Evolutionary conservation across 352 stramenopile genomes (phyloP).

Genomic region (Phytophthora chlamydospora): DNA sequence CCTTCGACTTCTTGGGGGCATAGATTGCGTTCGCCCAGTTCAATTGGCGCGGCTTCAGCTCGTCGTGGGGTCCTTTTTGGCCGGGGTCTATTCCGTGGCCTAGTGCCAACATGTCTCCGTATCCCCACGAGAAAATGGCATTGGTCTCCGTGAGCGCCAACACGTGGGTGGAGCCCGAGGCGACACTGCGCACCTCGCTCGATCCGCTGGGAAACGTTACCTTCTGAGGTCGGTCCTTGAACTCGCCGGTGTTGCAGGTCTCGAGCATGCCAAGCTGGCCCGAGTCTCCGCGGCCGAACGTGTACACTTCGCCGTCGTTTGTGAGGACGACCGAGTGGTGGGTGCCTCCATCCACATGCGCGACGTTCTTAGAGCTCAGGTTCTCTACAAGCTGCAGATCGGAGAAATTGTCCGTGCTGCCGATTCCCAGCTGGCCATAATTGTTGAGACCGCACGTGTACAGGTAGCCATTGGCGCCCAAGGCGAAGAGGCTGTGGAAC

Average conservation of each 20-base stretch:
- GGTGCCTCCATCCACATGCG: slow-evolving; percentile 87
- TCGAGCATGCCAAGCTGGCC: slow-evolving; percentile 92
- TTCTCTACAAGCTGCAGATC: slow-evolving; percentile 81
- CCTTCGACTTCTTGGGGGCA: not conserved
- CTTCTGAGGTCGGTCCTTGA: slow-evolving; percentile 81
- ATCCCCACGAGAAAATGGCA: slow-evolving; percentile 91
- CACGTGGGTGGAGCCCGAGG: slow-evolving; percentile 89
- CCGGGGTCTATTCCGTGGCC: slow-evolving; percentile 88
- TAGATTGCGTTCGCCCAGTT: slow-evolving; percentile 65
- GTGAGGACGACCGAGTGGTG: slow-evolving; percentile 94
- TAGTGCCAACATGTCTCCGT: slow-evolving; percentile 92
- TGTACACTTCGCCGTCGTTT: slow-evolving; percentile 87
- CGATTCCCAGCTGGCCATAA: slow-evolving; percentile 97
- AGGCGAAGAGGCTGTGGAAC: slow-evolving; percentile 86
- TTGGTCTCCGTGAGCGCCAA: slow-evolving; percentile 80
- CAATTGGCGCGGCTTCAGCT: slow-evolving; percentile 54
- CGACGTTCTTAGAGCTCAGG: slow-evolving; percentile 66
- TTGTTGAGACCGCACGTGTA: slow-evolving; percentile 96
- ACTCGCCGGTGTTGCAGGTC: slow-evolving; percentile 73
- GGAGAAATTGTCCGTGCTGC: slow-evolving; percentile 76
- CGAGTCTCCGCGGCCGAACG: slow-evolving; percentile 94
- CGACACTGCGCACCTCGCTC: slow-evolving; percentile 51
- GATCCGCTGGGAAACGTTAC: slow-evolving; percentile 53
- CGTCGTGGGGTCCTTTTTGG: slow-evolving; percentile 35
- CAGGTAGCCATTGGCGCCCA: slow-evolving; percentile 75